Conservation (phyloP, 2,329 filamentous ascomycete species). For the Hirsutella thompsonii region DNA sequence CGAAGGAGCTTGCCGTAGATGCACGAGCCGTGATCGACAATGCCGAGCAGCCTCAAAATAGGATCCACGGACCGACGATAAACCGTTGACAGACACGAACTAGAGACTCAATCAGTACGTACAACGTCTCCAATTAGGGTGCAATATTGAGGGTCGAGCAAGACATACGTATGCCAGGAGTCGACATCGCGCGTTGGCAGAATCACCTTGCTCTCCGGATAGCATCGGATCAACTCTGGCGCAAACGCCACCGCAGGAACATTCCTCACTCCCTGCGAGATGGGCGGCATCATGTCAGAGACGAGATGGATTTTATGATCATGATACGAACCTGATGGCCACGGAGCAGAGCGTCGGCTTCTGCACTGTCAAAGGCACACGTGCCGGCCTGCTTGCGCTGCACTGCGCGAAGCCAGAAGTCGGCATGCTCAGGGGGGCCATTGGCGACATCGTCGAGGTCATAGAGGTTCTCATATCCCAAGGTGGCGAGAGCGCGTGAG, state of each 20-base stretch:
- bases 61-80: neutral
- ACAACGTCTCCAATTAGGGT: no score
- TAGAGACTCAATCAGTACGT: no score
- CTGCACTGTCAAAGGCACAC: neutral
- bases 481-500: neutral
- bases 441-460: conserved; percentile 1
- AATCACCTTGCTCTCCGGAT: conserved; percentile 35
- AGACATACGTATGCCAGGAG: conserved; percentile 22
- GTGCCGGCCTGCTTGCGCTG: neutral
- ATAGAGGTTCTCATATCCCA: neutral
- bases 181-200: conserved; percentile 22
- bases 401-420: neutral
- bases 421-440: neutral
- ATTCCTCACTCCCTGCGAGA: no score
- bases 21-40: no score
- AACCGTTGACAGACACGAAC: no score
- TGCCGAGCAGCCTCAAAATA: no score
- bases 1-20: neutral
- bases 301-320: no score
- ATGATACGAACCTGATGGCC: no score
- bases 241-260: no score
- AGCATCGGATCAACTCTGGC: conserved; percentile 31
- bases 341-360: neutral
- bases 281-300: no score
- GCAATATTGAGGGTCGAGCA: no score